Evolutionary conservation across 805 yeast genomes (phyloP).

Genomic region (Saturnispora serradocipensis): DNA sequence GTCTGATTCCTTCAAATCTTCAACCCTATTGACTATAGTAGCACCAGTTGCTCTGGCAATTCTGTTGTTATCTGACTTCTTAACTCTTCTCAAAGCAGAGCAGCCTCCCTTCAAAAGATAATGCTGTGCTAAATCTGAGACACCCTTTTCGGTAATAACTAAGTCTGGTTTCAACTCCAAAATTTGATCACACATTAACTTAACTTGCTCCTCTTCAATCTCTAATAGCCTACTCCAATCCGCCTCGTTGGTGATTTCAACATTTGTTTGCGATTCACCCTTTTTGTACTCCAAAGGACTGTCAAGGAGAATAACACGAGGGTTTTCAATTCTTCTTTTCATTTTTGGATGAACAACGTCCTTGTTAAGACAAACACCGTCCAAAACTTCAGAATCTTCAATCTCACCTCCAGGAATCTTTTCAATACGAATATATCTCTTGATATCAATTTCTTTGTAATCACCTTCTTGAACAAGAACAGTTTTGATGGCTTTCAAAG

Average conservation of each 20-base stretch:
- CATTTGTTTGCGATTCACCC: constrained; percentile 97
- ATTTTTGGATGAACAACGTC: constrained; percentile 99
- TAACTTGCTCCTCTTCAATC: constrained; percentile 97
- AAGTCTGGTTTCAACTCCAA: constrained; percentile 83
- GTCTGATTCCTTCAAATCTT: constrained; percentile 86
- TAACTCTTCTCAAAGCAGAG: constrained; percentile 86
- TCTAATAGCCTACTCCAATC: constrained; percentile 94
- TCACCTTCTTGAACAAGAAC: constrained; percentile 56
- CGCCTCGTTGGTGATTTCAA: constrained; percentile 90
- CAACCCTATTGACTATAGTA: constrained; percentile 89
- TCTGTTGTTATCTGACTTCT: constrained; percentile 92
- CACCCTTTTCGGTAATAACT: constrained; percentile 97
- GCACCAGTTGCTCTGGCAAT: constrained; percentile 97
- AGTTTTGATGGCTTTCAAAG: constrained; percentile 80
- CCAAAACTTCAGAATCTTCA: constrained; percentile 76
- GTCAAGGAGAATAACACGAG: constrained; percentile 81
- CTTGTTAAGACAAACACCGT: constrained; percentile 88
- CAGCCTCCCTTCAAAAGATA: constrained; percentile 88
- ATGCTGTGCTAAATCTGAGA: constrained; percentile 95
- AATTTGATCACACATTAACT: constrained; percentile 74
- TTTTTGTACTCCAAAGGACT: constrained; percentile 97
- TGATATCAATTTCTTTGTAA: constrained; percentile 79
- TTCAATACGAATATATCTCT: constrained; percentile 88
- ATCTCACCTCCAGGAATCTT: constrained; percentile 98
- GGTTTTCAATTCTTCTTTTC: constrained; percentile 83